Evolutionary conservation across 2,329 filamentous ascomycete genomes (phyloP).

Genomic region (Cladosporium sp.): DNA sequence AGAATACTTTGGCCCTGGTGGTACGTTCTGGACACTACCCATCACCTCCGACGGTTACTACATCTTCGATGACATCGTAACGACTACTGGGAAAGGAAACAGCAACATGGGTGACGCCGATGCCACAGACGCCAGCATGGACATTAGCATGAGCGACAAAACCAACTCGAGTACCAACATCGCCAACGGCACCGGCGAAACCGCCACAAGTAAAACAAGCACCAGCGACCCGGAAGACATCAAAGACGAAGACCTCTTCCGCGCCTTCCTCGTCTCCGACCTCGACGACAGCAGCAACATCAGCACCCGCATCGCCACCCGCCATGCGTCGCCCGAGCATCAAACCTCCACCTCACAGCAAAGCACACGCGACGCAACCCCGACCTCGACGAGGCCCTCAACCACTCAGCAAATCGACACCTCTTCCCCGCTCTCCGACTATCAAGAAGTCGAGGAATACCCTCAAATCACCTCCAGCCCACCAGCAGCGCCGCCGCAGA

Average conservation of each 20-base stretch:
- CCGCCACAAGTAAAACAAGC: too few relatives aligned
- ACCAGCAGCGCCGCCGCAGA: background rate
- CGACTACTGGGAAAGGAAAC: background rate
- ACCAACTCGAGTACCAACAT: background rate
- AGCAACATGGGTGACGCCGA: background rate
- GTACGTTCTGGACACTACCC: background rate
- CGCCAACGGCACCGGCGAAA: background rate
- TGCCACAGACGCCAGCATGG: background rate
- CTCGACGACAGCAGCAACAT: background rate
- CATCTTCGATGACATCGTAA: background rate
- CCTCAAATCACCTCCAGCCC: background rate
- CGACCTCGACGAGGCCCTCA: background rate
- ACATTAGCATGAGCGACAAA: background rate
- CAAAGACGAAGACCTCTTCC: too few relatives aligned
- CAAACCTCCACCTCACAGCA: too few relatives aligned
- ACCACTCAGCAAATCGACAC: too few relatives aligned
- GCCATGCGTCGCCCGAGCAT: background rate
- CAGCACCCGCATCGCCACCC: background rate
- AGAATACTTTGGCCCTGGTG: background rate
- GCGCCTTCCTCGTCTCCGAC: too few relatives aligned
- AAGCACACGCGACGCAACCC: too few relatives aligned
- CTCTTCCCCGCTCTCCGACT: too few relatives aligned
- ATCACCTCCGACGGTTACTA: background rate
- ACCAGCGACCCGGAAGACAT: too few relatives aligned
- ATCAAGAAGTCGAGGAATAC: too few relatives aligned